Base-by-base conservation (phyloP, 345 rosid genomes). In the Gossypium rotundifolium region DNA sequence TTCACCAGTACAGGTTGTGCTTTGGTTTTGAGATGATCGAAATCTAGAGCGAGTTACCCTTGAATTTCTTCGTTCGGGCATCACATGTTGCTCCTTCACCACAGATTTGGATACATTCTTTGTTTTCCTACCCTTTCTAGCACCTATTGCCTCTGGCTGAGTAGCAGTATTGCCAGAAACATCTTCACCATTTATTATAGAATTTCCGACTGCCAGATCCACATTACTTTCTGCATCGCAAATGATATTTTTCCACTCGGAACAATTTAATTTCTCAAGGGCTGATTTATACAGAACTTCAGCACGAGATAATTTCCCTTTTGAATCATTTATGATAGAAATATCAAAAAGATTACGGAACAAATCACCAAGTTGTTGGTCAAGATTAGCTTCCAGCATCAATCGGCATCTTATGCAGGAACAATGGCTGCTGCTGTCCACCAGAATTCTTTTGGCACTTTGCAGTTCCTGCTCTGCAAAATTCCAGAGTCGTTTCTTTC, bases 41-140 rank as follows among this genome's bases (percentile, higher is more conserved):
- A 72, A 79, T 85, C 80, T 89, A n/a, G 97, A 92, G 55, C 97
- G 90, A 72, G 97, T 94, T 78, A 88, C 18, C 78, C 97, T 92
- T 58, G 79, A 79, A 74, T 65, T 81, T 63, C 67, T 81, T 63
- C 17, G 79, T 76, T 80, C 90, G 64, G 79, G 42, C 74, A 75
- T 78, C 72, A 80, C 75, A 74, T 53, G 22, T 44, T 87, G 85
- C 76, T 83, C 90, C 78, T 85, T 82, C 61, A 76, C 25, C 58
- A 75, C 62, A 60, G 87, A 69, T 79, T 78, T 82, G 62, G 70
- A 69, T 38, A 78, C 71, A 69, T 53, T 81, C 75, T 80, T 86
- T 46, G 85, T 64, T 78, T 73, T 86, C 80, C 86, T 85, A 73
- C 79, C 62, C 79, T 79, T 87, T 80, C 84, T 82, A 22, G 77